Conservation (phyloP, 192 early-diverging fungal species). For the Gigaspora rosea region DNA sequence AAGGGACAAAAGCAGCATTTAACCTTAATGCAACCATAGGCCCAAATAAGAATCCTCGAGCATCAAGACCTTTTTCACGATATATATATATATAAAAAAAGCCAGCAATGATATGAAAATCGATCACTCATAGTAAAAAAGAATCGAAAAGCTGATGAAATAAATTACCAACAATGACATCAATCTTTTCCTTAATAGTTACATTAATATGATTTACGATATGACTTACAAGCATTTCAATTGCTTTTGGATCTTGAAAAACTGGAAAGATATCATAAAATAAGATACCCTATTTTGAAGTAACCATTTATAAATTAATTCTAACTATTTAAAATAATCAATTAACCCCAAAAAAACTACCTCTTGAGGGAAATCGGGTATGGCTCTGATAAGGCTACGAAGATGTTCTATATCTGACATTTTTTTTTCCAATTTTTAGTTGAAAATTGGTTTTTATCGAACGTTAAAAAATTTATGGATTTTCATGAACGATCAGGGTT, state of each 20-base stretch:
- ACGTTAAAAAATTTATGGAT: too few relatives aligned
- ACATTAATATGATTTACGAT: slow-evolving; percentile 81
- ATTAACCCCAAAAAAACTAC: slow-evolving; percentile 37
- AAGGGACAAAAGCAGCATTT: slow-evolving; percentile 88
- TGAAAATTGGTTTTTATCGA: too few relatives aligned
- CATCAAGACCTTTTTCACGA: slow-evolving; percentile 72
- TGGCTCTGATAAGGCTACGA: slow-evolving; percentile 50
- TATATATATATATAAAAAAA: not conserved
- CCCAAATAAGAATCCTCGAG: slow-evolving; percentile 96
- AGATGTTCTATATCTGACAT: slow-evolving; percentile 52
- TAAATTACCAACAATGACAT: slow-evolving; percentile 82
- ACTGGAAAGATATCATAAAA: slow-evolving; percentile 98
- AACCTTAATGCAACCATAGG: slow-evolving; percentile 88
- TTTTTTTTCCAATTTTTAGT: not conserved
- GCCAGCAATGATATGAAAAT: not conserved
- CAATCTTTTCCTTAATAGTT: slow-evolving; percentile 64
- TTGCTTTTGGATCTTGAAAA: slow-evolving; percentile 92
- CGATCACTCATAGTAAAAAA: not conserved
- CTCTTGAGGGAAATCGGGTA: slow-evolving; percentile 81
- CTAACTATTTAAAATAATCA: not conserved
- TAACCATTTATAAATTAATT: slow-evolving; percentile 10
- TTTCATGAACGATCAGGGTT: too few relatives aligned
- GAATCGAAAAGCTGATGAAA: not conserved
- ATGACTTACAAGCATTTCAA: slow-evolving; percentile 86
- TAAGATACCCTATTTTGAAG: slow-evolving; percentile 76